phyloP scores from a whole-genome alignment of 176 grass and related monocot species.

The Oryza meridionalis region DNA sequence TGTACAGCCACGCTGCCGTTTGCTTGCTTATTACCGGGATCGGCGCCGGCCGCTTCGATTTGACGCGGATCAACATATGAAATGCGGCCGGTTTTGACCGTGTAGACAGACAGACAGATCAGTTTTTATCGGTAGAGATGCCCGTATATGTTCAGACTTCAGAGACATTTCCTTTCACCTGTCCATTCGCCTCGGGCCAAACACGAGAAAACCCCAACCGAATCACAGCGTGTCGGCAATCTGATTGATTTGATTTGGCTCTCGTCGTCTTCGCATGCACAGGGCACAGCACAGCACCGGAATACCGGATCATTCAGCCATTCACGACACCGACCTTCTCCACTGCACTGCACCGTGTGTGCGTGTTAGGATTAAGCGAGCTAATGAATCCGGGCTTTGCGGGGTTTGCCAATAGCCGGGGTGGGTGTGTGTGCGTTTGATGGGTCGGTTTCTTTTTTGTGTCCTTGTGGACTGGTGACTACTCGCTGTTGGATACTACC shows the following conservation, averaged over 20 bases:
- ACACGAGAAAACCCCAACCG: constrained; percentile 16
- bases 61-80: not conserved
- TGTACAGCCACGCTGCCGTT: not conserved
- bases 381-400: not conserved
- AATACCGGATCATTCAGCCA: not conserved
- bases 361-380: too few relatives aligned
- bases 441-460: constrained; percentile 30
- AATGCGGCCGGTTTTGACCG: not conserved
- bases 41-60: not conserved
- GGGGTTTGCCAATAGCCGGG: not conserved
- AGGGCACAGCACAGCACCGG: not conserved
- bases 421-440: not conserved
- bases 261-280: not conserved
- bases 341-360: not conserved
- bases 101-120: not conserved
- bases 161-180: constrained; percentile 4
- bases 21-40: not conserved
- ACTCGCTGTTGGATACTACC: not conserved
- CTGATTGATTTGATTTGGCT: not conserved
- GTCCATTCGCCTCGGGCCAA: not conserved
- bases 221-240: not conserved
- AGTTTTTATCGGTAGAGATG: too few relatives aligned
- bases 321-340: not conserved
- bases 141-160: not conserved
- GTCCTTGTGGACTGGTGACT: not conserved